Conservation (phyloP, 1,284 basidiomycete genomes). For the Cryptococcus deneoformans region DNA sequence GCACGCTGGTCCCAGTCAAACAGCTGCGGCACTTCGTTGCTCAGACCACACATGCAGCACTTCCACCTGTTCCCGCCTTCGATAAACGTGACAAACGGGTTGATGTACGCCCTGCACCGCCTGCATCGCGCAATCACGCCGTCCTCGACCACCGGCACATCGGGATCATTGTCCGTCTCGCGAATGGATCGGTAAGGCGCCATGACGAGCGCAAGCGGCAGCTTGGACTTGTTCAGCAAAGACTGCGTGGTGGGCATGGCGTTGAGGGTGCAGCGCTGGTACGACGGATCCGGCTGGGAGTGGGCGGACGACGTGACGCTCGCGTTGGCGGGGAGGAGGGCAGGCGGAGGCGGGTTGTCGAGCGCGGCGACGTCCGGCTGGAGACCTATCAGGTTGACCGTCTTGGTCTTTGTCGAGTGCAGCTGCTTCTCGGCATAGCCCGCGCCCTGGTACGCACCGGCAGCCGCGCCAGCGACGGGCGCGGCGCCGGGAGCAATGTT, state of each 20-base stretch:
- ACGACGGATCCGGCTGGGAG: slow-evolving; percentile 84
- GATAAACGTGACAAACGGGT: slow-evolving; percentile 97
- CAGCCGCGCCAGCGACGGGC: slow-evolving; percentile 33
- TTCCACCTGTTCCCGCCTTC: slow-evolving; percentile 99
- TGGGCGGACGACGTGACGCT: slow-evolving; percentile 72
- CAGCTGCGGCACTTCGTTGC: slow-evolving; percentile 97
- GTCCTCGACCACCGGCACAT: slow-evolving; percentile 85
- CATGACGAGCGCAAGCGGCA: slow-evolving; percentile 86
- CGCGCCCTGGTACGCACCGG: slow-evolving; percentile 54
- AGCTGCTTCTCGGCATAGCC: slow-evolving; percentile 33
- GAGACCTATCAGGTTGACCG: slow-evolving; percentile 82
- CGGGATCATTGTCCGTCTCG: slow-evolving; percentile 54
- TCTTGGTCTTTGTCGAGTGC: slow-evolving; percentile 61
- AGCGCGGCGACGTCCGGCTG: slow-evolving; percentile 87
- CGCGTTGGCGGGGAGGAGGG: slow-evolving; percentile 78
- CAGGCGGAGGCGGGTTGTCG: slow-evolving; percentile 77
- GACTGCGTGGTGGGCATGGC: slow-evolving; percentile 91
- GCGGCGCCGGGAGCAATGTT: slow-evolving; percentile 53
- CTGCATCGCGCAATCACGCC: slow-evolving; percentile 97
- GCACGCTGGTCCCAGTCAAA: slow-evolving; percentile 97
- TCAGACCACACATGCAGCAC: slow-evolving; percentile 98
- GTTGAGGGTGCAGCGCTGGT: slow-evolving; percentile 90
- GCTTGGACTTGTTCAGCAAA: slow-evolving; percentile 86
- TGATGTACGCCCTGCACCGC: slow-evolving; percentile 97
- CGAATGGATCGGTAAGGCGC: slow-evolving; percentile 84